Percentiles rank a stretch among this genome's conserved stretches.
These are phyloP conservation scores for Emericellopsis cladophorae DNA, from an alignment of 2,329 filamentous ascomycete species.

Conservation along the genomic window DNA sequence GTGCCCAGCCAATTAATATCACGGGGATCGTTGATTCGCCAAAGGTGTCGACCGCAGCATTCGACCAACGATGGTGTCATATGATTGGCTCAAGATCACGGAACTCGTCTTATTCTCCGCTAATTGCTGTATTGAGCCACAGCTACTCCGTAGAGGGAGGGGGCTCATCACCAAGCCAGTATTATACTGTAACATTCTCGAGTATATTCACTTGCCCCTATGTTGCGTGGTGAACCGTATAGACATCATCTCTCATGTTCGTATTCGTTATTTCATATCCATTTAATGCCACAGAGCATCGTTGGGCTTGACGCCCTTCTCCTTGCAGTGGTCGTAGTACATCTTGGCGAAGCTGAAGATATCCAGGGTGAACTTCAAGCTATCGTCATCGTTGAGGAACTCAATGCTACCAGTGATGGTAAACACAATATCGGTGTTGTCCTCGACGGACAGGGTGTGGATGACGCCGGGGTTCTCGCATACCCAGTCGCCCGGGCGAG, in stretches of 20 bases:
- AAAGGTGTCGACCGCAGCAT: too few species aligned
- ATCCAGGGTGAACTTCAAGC: slow-evolving; percentile 9
- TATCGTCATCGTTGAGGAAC: slow-evolving; percentile 12
- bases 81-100: too few species aligned
- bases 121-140: too few species aligned
- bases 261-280: background rate
- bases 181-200: background rate
- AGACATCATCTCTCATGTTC: background rate
- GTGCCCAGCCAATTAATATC: too few species aligned
- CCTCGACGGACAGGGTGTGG: slow-evolving; percentile 10
- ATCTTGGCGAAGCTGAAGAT: slow-evolving; percentile 10
- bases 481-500: slow-evolving; percentile 11
- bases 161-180: background rate
- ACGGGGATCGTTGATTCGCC: too few species aligned
- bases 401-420: slow-evolving; percentile 11
- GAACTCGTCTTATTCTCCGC: too few species aligned
- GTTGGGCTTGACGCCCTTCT: slow-evolving; percentile 5
- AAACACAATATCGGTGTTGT: slow-evolving; percentile 11
- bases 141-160: too few species aligned
- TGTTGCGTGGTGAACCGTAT: background rate
- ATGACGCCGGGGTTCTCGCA: slow-evolving; percentile 11
- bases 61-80: too few species aligned
- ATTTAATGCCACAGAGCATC: slow-evolving; percentile 6
- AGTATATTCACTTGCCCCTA: background rate
- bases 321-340: slow-evolving; percentile 6